A percentile compares a stretch with the other conserved stretches of the same genome.
Conservation (phyloP, 1,139 yeast species). For the Candida sanyaensis region DNA sequence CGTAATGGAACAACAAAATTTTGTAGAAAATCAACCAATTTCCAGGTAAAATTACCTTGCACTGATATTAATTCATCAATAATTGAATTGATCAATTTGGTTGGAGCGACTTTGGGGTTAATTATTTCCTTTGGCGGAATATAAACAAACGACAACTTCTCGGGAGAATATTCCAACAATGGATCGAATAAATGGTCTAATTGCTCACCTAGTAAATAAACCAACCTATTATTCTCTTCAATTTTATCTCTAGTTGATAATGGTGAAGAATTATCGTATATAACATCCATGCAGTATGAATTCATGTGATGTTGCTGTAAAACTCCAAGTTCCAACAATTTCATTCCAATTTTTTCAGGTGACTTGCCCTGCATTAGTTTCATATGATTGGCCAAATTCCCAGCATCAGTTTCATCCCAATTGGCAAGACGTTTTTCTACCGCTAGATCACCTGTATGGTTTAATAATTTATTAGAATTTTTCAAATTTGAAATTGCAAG, state of each 20-base stretch:
- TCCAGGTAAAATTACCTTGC: conserved; percentile 74
- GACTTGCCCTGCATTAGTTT: conserved; percentile 42
- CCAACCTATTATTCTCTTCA: conserved; percentile 76
- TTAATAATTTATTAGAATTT: conserved; percentile 59
- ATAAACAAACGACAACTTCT: conserved; percentile 71
- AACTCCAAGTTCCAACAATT: conserved; percentile 56
- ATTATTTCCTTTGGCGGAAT: conserved; percentile 27
- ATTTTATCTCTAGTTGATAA: conserved; percentile 16
- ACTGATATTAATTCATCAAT: conserved; percentile 66
- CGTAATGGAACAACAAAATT: conserved; percentile 80
- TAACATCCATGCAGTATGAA: conserved; percentile 68
- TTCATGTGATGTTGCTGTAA: conserved; percentile 55
- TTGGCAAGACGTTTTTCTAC: conserved; percentile 17
- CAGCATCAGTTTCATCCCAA: conserved; percentile 83
- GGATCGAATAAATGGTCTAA: conserved; percentile 81
- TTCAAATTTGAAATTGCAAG: conserved; percentile 75
- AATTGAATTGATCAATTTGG: conserved; percentile 40
- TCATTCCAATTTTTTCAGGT: conserved; percentile 60
- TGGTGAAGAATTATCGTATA: conserved; percentile 58
- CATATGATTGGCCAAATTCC: conserved; percentile 68
- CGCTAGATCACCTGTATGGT: conserved; percentile 26
- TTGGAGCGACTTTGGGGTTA: conserved; percentile 10
- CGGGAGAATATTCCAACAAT: conserved; percentile 87
- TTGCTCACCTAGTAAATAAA: conserved; percentile 77
- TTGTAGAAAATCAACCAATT: conserved; percentile 71